phyloP scores from a whole-genome alignment of 2,329 filamentous ascomycete genomes.

The Lachnellula occidentalis region DNA sequence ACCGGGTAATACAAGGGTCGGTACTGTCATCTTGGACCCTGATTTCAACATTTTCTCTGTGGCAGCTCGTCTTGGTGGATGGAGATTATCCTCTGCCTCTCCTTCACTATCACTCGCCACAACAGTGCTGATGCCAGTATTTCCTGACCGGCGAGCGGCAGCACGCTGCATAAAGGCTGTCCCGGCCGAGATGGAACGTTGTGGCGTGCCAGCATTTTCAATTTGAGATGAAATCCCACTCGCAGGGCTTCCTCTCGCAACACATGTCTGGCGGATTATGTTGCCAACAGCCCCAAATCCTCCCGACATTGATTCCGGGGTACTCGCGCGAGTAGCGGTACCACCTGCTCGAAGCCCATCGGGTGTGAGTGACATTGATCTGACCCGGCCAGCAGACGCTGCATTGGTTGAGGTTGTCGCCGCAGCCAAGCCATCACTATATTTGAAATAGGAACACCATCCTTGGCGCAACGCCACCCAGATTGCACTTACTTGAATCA shows the following conservation, averaged over 20 bases:
- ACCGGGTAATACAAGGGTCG: constrained; percentile 7
- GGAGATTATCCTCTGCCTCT: constrained; percentile 21
- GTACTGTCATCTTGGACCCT: background rate
- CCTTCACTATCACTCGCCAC: constrained; percentile 26
- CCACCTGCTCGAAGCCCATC: constrained; percentile 15
- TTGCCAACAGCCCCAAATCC: constrained; percentile 15
- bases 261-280: constrained; percentile 20
- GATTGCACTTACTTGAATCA: constrained; percentile 48
- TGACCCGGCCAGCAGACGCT: constrained; percentile 10
- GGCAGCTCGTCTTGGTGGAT: constrained; percentile 3
- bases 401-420: constrained; percentile 3
- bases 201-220: constrained; percentile 27
- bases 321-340: constrained; percentile 12
- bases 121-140: constrained; percentile 13
- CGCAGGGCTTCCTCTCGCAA: constrained; percentile 12
- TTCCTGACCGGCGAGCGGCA: constrained; percentile 20
- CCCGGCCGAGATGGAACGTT: constrained; percentile 42
- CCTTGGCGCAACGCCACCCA: constrained; percentile 47
- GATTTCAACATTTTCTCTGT: constrained; percentile 3
- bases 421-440: constrained; percentile 26
- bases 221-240: constrained; percentile 10
- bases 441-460: constrained; percentile 36
- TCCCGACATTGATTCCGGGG: constrained; percentile 22
- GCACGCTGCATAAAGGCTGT: constrained; percentile 40
- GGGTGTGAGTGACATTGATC: constrained; percentile 26